Percentiles rank a stretch among this genome's conserved stretches.
Conservation (phyloP, 2,329 filamentous ascomycete genomes). For the Colletotrichum liriopes region DNA sequence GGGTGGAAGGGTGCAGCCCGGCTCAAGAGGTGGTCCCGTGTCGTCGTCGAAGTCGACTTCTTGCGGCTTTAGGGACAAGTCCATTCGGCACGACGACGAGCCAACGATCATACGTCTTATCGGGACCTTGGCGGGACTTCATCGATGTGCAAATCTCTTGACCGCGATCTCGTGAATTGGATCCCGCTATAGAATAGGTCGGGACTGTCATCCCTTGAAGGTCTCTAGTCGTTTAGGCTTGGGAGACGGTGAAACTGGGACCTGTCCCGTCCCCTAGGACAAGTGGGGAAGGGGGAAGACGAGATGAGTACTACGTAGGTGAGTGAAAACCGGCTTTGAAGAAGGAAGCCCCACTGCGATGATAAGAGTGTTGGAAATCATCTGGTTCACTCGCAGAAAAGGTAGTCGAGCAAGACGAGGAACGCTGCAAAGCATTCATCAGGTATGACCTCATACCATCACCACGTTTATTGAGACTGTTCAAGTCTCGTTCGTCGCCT, state of each 20-base stretch:
- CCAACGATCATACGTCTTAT: background rate
- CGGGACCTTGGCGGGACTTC: background rate
- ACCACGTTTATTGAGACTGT: background rate
- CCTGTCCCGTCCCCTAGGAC: background rate
- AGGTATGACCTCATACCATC: background rate
- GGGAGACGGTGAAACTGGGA: background rate
- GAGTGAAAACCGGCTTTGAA: background rate
- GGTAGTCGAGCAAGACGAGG: background rate
- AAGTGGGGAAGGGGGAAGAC: background rate
- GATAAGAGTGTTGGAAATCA: background rate
- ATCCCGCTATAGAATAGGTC: too few relatives aligned
- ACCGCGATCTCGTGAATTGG: too few relatives aligned
- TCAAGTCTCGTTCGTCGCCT: background rate
- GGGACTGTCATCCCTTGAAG: too few relatives aligned
- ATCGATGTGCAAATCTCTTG: too few relatives aligned
- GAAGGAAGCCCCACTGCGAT: background rate
- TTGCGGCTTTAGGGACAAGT: background rate
- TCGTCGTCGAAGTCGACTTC: background rate
- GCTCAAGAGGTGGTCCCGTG: background rate
- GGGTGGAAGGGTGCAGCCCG: background rate
- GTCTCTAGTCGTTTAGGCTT: background rate
- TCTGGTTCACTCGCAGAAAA: background rate
- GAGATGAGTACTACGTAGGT: background rate
- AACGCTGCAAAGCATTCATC: background rate
- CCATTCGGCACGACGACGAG: background rate